phyloP scores from a whole-genome alignment of 805 yeast species.

The Teunomyces cretensis region DNA sequence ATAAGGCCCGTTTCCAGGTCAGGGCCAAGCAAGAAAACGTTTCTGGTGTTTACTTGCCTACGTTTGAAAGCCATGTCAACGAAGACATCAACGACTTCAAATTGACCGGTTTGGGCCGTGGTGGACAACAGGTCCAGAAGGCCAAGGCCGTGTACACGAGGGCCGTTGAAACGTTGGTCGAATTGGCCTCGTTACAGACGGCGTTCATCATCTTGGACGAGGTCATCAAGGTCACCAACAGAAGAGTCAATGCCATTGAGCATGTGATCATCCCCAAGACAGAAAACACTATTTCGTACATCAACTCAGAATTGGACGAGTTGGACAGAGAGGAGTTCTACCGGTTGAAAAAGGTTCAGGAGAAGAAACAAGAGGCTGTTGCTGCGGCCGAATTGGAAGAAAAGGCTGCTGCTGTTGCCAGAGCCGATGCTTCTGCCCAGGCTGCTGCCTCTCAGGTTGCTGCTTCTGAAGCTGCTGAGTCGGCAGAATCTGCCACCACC shows the following conservation, averaged over 20 bases:
- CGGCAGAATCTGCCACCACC: conserved; percentile 6
- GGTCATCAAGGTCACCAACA: conserved; percentile 94
- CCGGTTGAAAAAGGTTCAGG: conserved; percentile 93
- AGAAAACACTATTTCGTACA: conserved; percentile 87
- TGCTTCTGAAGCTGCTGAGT: conserved; percentile 13
- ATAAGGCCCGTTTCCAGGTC: conserved; percentile 85
- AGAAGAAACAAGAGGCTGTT: conserved; percentile 81
- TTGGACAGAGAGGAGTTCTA: conserved; percentile 97
- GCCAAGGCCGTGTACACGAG: conserved; percentile 91
- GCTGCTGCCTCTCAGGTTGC: conserved; percentile 19
- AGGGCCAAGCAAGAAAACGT: conserved; percentile 94
- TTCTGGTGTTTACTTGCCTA: conserved; percentile 91
- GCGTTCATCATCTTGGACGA: conserved; percentile 96
- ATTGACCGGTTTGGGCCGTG: conserved; percentile 95
- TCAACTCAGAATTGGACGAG: conserved; percentile 95
- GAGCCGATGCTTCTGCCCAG: conserved; percentile 5
- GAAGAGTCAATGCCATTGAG: conserved; percentile 98
- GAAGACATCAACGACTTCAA: conserved; percentile 90
- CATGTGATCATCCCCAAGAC: conserved; percentile 98
- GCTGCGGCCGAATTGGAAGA: conserved; percentile 63
- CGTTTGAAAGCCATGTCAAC: conserved; percentile 82
- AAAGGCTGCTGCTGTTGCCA: conserved; percentile 15
- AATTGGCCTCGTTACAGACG: conserved; percentile 92
- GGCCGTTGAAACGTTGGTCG: conserved; percentile 96
- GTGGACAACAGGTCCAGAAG: conserved; percentile 96